Evolutionary conservation across 2,329 filamentous ascomycete species (phyloP), one percentile per base, ranked within the genome.

Genomic region (Hypoxylon sp.): DNA sequence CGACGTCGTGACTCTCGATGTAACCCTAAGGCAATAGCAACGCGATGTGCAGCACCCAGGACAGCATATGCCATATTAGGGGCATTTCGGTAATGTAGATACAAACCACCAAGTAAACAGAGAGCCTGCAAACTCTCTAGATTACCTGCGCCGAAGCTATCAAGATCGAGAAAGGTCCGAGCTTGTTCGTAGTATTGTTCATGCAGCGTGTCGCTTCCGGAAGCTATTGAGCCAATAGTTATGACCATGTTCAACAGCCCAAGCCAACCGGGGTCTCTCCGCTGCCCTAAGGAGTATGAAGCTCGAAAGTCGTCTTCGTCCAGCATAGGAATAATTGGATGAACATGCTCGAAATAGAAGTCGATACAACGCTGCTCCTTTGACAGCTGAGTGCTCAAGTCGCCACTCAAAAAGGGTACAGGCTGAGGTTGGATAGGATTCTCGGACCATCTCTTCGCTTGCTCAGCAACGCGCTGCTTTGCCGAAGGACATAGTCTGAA

Each of bases 321-420:
- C 19, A 69, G 5, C 63, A 69, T 69, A n/a, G 66, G 66, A 30
- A 69, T 47, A 19, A 69, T 67, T n/a, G 66, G 56, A 21, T 69
- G 66, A 7, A 69, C 63, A 46, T 69, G 55, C 14, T 69, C 63
- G 21, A 69, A 69, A 21, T 69, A 69, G 21, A 69, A 69, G 29
- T 69, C 66, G 37, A 69, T 67, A 61, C 63, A 69, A 11, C 66
- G 63, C 29, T 69, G 66, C 50, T 69, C 66, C 30, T 69, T 69
- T 11, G 63, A 32, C 9, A 69, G 63, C 39, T 67, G 55, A 7
- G 59, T 30, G 21, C 52, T 41, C 21, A 62, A 21, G 23, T 69
- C 66, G 5, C 66, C 63, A 29, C 55, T 45, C n/a, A 63, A 27
- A 52, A 63, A 69, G 16, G 60, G 45, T 27, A 41, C 29, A 30